phyloP scores from a whole-genome alignment of 306 rosid genomes.

The Dryas drummondii region DNA sequence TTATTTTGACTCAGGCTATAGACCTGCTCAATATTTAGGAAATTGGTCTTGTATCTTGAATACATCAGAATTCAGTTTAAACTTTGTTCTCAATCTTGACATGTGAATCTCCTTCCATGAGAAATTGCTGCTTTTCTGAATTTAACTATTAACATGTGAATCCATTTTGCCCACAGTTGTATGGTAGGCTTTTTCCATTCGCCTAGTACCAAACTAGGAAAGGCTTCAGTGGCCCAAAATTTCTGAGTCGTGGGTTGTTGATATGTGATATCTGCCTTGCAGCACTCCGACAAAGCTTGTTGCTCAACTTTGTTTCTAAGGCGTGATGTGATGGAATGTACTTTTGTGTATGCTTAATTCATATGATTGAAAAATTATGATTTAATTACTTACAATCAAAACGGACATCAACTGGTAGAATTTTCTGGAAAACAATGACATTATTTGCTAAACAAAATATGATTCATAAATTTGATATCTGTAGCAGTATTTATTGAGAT shows the following conservation, averaged over 20 bases:
- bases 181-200: neutral
- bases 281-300: neutral
- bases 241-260: neutral
- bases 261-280: no score
- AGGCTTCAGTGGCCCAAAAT: neutral
- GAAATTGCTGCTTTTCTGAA: neutral
- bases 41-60: constrained; percentile 16
- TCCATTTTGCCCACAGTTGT: neutral
- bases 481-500: no score
- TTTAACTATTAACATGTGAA: neutral
- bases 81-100: constrained; percentile 26
- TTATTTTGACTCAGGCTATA: constrained; percentile 42
- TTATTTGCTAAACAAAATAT: no score
- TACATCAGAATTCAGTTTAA: constrained; percentile 23
- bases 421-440: no score
- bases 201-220: neutral
- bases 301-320: neutral
- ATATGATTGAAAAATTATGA: no score
- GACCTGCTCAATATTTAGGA: constrained; percentile 26
- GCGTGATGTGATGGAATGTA: neutral
- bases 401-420: no score
- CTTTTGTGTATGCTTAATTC: neutral
- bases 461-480: no score
- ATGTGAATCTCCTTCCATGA: neutral
- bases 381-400: no score